phyloP scores from a whole-genome alignment of 257 asterid species.

The Nyctanthes arbortristis region DNA sequence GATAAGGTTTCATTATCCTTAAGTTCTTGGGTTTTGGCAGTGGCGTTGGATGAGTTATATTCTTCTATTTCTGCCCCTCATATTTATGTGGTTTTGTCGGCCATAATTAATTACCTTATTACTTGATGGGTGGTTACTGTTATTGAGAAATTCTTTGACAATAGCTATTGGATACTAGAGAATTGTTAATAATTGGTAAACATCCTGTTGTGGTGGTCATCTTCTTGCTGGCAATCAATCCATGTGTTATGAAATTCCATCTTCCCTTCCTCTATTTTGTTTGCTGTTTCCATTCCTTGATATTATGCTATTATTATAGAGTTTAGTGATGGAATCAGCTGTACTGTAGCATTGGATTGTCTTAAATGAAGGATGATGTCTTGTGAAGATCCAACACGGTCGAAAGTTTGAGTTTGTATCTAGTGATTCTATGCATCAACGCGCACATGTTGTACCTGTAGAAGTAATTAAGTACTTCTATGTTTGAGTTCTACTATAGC shows the following conservation, averaged over 20 bases:
- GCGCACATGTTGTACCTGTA: not conserved
- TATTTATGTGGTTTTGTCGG: not conserved
- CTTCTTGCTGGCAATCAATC: not conserved
- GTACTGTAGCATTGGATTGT: not conserved
- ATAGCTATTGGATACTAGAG: no score
- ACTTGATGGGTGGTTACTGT: no score
- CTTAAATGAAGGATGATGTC: not conserved
- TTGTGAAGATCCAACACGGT: not conserved
- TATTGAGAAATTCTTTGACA: no score
- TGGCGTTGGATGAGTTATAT: not conserved
- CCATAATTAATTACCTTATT: not conserved
- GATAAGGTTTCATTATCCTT: not conserved
- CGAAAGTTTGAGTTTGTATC: not conserved
- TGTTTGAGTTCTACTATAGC: not conserved
- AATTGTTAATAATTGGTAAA: no score
- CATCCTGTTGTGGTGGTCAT: no score
- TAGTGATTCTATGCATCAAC: slow-evolving; percentile 1
- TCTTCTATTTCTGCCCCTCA: not conserved
- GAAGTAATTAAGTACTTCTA: not conserved
- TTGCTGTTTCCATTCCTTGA: not conserved
- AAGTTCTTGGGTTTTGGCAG: not conserved
- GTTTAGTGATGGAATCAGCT: slow-evolving; percentile 7
- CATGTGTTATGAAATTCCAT: not conserved
- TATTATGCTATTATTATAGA: slow-evolving; percentile 3
- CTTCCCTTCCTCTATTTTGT: not conserved